phyloP scores from a whole-genome alignment of 2,329 filamentous ascomycete genomes.

The Xylariales sp. region DNA sequence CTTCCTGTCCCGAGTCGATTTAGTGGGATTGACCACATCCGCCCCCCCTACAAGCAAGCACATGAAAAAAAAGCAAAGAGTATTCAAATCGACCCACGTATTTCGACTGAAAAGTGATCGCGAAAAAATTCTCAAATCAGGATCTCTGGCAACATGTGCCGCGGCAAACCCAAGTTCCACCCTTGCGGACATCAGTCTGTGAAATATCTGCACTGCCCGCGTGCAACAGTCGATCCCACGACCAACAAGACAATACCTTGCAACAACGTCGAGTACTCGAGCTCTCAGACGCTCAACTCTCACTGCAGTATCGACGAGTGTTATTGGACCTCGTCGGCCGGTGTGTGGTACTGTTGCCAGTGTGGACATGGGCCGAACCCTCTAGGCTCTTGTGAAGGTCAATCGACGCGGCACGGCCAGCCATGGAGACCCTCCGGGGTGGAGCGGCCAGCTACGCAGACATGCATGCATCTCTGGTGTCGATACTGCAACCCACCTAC shows the following conservation, averaged over 20 bases:
- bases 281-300: constrained; percentile 35
- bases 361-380: constrained; percentile 48
- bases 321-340: constrained; percentile 43
- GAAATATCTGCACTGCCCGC: constrained; percentile 51
- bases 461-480: constrained; percentile 52
- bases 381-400: constrained; percentile 47
- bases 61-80: no score
- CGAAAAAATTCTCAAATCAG: no score
- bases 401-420: constrained; percentile 14
- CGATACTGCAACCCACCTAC: constrained; percentile 43
- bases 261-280: constrained; percentile 41
- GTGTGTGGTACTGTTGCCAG: constrained; percentile 50
- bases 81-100: no score
- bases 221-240: constrained; percentile 40
- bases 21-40: no score
- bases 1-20: no score
- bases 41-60: no score
- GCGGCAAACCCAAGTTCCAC: constrained; percentile 49
- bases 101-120: no score
- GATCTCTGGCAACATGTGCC: constrained; percentile 49
- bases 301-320: constrained; percentile 48
- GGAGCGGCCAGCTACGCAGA: constrained; percentile 25
- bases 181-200: constrained; percentile 51
- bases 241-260: constrained; percentile 48
- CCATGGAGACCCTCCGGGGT: constrained; percentile 17